phyloP scores from a whole-genome alignment of 2,329 filamentous ascomycete species.

The Colletotrichum phormii region DNA sequence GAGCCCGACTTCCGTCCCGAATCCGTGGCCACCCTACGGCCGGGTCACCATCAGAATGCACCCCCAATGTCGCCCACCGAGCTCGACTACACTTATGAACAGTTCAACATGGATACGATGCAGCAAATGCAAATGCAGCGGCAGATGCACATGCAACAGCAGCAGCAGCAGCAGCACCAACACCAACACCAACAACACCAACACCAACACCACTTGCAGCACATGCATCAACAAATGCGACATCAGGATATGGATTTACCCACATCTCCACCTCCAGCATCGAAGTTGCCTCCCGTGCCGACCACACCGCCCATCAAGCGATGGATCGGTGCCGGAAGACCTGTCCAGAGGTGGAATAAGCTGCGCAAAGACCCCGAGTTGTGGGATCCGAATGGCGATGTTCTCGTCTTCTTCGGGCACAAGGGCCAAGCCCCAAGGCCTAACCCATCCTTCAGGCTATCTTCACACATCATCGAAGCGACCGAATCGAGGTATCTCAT shows the following conservation, averaged over 20 bases:
- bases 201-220: constrained; percentile 11
- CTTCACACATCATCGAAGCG: constrained; percentile 68
- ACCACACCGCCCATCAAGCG: constrained; percentile 58
- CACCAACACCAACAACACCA: constrained; percentile 3
- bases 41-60: constrained; percentile 26
- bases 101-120: constrained; percentile 28
- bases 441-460: constrained; percentile 67
- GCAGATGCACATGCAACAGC: constrained; percentile 27
- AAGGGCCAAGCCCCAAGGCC: constrained; percentile 57
- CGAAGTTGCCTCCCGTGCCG: constrained; percentile 41
- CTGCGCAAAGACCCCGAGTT: constrained; percentile 69
- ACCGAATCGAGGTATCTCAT: constrained; percentile 67
- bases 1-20: constrained; percentile 50
- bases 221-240: constrained; percentile 31
- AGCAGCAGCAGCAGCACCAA: constrained; percentile 31
- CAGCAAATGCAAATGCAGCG: constrained; percentile 31
- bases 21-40: constrained; percentile 52
- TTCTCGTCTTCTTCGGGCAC: constrained; percentile 66
- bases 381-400: constrained; percentile 71
- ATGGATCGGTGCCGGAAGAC: constrained; percentile 63
- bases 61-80: constrained; percentile 28
- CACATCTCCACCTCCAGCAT: constrained; percentile 36
- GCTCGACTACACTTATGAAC: constrained; percentile 37
- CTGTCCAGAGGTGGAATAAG: constrained; percentile 66
- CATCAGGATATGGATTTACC: constrained; percentile 30